phyloP scores from a whole-genome alignment of 805 yeast species.

The Candida orba region DNA sequence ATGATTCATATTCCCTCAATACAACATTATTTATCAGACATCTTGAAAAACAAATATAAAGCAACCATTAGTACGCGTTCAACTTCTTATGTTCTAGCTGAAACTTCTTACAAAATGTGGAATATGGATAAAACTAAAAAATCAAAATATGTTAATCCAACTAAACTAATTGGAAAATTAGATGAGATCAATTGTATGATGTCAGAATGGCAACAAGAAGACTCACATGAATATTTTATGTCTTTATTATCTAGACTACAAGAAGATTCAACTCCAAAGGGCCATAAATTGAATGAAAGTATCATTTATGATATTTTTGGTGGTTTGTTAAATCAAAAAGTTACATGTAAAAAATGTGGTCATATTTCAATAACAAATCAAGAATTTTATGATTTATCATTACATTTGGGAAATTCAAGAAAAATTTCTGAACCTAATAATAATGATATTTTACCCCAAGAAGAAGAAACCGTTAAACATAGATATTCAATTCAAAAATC shows the following conservation, averaged over 20 bases:
- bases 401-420: constrained; percentile 45
- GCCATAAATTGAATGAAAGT: constrained; percentile 73
- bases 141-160: constrained; percentile 61
- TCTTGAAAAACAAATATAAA: constrained; percentile 46
- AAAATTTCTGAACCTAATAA: constrained; percentile 9
- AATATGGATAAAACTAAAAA: constrained; percentile 32
- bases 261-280: constrained; percentile 89
- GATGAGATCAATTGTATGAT: constrained; percentile 91
- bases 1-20: constrained; percentile 87
- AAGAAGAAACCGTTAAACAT: constrained; percentile 21
- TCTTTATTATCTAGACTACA: constrained; percentile 80
- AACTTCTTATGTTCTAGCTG: constrained; percentile 62
- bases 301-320: constrained; percentile 92
- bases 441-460: constrained; percentile 7
- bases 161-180: constrained; percentile 58
- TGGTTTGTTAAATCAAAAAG: constrained; percentile 77
- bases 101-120: constrained; percentile 66
- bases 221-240: constrained; percentile 96
- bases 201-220: constrained; percentile 97
- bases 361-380: constrained; percentile 81
- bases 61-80: constrained; percentile 43
- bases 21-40: constrained; percentile 71
- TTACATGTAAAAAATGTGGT: constrained; percentile 78
- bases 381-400: constrained; percentile 86
- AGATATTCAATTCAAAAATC: constrained; percentile 68